phyloP scores from a whole-genome alignment of 1,284 basidiomycete genomes.

The Meripilus lineatus region DNA sequence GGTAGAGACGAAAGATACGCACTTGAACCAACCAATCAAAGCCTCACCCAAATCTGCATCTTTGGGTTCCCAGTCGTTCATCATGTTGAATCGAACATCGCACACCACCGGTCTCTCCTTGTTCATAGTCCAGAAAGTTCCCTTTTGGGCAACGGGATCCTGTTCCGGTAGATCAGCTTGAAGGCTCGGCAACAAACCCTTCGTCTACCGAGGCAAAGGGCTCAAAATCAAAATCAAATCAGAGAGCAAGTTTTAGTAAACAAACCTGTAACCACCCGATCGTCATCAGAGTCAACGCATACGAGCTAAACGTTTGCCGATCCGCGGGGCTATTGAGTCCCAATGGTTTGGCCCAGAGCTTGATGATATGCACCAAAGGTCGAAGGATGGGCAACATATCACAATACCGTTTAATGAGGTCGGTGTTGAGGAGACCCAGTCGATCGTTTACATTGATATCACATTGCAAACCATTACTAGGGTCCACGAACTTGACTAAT shows the following conservation, averaged over 20 bases:
- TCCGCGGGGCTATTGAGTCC: conserved; percentile 42
- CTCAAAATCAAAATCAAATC: background rate
- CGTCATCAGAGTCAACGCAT: conserved; percentile 54
- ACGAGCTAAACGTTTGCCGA: conserved; percentile 47
- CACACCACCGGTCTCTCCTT: conserved; percentile 26
- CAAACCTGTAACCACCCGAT: conserved; percentile 50
- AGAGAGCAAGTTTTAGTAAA: conserved; percentile 6
- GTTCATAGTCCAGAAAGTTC: conserved; percentile 34
- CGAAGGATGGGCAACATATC: conserved; percentile 36
- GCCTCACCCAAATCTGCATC: conserved; percentile 24
- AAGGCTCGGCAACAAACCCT: conserved; percentile 44
- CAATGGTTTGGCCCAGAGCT: conserved; percentile 48
- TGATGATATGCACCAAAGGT: conserved; percentile 39
- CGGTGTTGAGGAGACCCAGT: conserved; percentile 47
- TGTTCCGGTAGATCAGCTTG: conserved; percentile 33
- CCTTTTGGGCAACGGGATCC: conserved; percentile 13
- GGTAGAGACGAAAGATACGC: conserved; percentile 10
- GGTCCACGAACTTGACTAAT: conserved; percentile 49
- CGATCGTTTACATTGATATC: conserved; percentile 59
- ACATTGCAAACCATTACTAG: conserved; percentile 35
- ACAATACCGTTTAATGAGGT: conserved; percentile 45
- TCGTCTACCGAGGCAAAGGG: conserved; percentile 20
- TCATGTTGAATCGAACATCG: conserved; percentile 31
- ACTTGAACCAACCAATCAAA: conserved; percentile 45
- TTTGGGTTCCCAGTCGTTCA: conserved; percentile 20